Base-by-base conservation (phyloP, 345 rosid genomes). In the Salix suchowensis region DNA sequence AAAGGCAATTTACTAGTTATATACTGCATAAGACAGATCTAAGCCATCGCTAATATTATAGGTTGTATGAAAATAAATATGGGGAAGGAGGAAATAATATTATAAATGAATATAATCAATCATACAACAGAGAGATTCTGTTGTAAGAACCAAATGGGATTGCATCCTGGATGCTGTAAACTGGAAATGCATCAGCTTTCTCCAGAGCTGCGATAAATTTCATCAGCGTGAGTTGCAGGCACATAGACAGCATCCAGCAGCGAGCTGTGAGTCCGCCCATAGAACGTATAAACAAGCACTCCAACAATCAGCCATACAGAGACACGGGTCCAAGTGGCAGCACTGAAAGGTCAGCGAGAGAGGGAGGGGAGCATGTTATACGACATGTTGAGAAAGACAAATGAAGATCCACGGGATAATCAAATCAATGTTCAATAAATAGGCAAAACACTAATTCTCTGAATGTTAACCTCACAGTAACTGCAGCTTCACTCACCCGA, bases 221-320 rank as follows among this genome's bases (percentile, higher is more conserved):
- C 81, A 14, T 80, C 82, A 2, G 87, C 86, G 75, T 77, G 80
- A 67, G 84, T 72, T 21, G 73, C 37, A 2, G 89, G 87, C 44
- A 82, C 82, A 32, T 86, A 86, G 5, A 82, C 80, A 2, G 84
- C 82, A 55, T 80, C 74, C 71, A 65, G 74, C 65, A 90, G 84
- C 21, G 83, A 83, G 82, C 94, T 90, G 78, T 90, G 94, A 1
- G 77, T 82, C 69, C 88, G 84, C 46, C 94, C 91, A 52, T 88
- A 90, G 75, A 80, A 85, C 24, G 81, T 39, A 36, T 90, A 90
- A 23, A 90, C 74, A 32, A 87, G 37, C 76, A 84, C 84, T 67
- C 94, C 94, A 19, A 90, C 50, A 23, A 85, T 37, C 67, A 90
- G 81, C 94, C 94, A 90, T 68, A 88, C n/a, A 44, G 89, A 87